A percentile compares a stretch with the other conserved stretches of the same genome.
Conservation (phyloP, 2,329 filamentous ascomycete genomes). For the Cercospora beticola region DNA sequence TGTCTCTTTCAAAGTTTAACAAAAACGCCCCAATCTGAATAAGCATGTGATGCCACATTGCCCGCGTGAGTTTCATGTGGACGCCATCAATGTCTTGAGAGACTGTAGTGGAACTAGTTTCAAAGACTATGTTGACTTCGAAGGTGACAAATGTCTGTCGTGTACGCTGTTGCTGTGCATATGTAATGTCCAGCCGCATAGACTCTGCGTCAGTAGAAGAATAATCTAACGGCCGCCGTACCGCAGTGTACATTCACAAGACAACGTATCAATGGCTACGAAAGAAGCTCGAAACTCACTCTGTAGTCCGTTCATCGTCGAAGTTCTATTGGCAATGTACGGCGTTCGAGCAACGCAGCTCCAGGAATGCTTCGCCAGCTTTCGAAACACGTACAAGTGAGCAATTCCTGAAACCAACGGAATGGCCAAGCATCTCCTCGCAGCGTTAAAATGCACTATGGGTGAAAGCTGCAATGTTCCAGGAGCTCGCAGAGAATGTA, state of each 20-base stretch:
- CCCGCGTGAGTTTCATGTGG: background rate
- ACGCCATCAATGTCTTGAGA: background rate
- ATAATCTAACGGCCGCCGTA: background rate
- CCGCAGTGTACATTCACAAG: background rate
- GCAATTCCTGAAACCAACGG: background rate
- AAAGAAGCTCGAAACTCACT: background rate
- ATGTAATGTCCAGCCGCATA: background rate
- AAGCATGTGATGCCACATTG: background rate
- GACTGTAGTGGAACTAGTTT: background rate
- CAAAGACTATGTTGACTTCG: slow-evolving; percentile 1
- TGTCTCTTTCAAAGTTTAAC: background rate
- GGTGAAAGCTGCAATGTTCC: background rate
- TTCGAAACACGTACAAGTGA: background rate
- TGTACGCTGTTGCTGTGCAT: background rate
- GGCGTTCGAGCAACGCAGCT: background rate
- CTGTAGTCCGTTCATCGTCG: background rate
- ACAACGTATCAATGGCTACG: background rate
- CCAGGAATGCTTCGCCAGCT: background rate
- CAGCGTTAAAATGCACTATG: background rate
- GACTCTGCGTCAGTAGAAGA: background rate
- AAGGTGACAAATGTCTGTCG: background rate
- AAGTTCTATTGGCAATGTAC: background rate
- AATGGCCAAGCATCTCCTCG: background rate
- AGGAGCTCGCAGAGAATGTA: background rate
- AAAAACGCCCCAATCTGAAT: background rate